Evolutionary conservation across 2,329 filamentous ascomycete species (phyloP).

Genomic region (Chaetomium globosum): DNA sequence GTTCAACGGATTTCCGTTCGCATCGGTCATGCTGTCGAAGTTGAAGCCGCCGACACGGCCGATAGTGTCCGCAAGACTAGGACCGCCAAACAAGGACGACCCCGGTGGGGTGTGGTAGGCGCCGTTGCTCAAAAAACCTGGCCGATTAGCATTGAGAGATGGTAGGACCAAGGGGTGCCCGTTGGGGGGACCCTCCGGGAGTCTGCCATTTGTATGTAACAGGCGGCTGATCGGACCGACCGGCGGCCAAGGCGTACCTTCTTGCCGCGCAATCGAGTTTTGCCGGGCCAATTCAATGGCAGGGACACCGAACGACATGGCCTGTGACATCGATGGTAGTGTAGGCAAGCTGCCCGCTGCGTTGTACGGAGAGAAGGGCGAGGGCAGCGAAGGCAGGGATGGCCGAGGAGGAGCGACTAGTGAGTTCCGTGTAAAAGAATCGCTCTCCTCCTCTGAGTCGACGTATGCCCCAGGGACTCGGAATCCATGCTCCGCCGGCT

Average conservation of each 20-base stretch:
- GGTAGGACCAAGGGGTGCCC: not conserved
- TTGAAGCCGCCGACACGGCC: conserved; percentile 46
- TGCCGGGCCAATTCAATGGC: conserved; percentile 34
- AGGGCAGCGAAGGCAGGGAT: conserved; percentile 13
- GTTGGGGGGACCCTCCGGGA: not conserved
- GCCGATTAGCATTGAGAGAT: conserved; percentile 18
- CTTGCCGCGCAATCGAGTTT: conserved; percentile 29
- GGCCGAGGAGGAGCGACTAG: not conserved
- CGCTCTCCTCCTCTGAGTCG: conserved; percentile 23
- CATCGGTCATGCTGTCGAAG: conserved; percentile 43
- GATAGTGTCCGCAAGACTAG: conserved; percentile 43
- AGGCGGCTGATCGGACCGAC: conserved; percentile 1
- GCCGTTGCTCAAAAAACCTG: conserved; percentile 32
- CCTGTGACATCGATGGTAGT: conserved; percentile 1
- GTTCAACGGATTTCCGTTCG: conserved; percentile 44
- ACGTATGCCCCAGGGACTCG: conserved; percentile 24
- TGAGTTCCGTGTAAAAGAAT: not conserved
- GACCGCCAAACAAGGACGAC: not conserved
- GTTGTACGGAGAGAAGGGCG: not conserved
- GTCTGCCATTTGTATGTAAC: not conserved
- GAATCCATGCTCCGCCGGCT: conserved; percentile 13
- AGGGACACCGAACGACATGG: conserved; percentile 13
- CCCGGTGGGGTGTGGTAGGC: conserved; percentile 25
- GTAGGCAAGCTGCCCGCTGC: not conserved
- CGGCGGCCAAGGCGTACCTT: conserved; percentile 9